Conservation (phyloP, 73 alveolate genomes). For the Effrenium voratum region DNA sequence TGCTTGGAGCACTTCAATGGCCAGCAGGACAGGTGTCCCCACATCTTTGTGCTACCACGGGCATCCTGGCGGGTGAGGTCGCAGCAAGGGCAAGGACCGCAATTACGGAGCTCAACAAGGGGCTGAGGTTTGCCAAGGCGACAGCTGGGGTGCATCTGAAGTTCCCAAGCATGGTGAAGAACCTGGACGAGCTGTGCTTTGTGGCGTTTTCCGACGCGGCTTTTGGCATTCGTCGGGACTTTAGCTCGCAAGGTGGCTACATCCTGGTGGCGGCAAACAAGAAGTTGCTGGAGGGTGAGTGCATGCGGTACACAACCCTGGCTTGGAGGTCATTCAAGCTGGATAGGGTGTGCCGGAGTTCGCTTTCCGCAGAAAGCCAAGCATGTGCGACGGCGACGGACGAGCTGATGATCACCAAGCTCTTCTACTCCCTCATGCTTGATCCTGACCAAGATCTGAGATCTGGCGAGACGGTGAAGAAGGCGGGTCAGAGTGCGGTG, state of each 20-base stretch:
- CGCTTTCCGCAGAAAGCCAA: neutral
- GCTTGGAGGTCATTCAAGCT: slow-evolving; percentile 3
- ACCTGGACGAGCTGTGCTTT: neutral
- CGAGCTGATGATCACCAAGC: slow-evolving; percentile 5
- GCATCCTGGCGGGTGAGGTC: neutral
- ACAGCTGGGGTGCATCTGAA: no score
- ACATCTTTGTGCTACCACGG: neutral
- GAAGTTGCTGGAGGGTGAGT: neutral
- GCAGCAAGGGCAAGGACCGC: neutral
- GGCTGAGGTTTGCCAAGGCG: neutral
- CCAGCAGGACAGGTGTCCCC: slow-evolving; percentile 12
- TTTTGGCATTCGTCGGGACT: neutral
- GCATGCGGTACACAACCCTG: neutral
- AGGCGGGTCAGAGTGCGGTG: neutral
- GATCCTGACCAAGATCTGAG: neutral
- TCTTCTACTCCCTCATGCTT: neutral
- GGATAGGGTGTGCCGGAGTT: neutral
- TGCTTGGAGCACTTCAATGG: slow-evolving; percentile 38
- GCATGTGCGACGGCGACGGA: neutral
- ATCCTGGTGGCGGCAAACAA: neutral
- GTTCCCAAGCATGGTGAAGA: neutral
- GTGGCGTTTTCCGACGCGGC: slow-evolving; percentile 23
- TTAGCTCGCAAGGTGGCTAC: slow-evolving; percentile 16
- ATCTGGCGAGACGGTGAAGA: neutral
- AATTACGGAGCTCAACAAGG: neutral